A percentile compares a stretch with the other conserved stretches of the same genome.
Conservation (phyloP, 1,284 basidiomycete genomes). For the Marasmius oreades region DNA sequence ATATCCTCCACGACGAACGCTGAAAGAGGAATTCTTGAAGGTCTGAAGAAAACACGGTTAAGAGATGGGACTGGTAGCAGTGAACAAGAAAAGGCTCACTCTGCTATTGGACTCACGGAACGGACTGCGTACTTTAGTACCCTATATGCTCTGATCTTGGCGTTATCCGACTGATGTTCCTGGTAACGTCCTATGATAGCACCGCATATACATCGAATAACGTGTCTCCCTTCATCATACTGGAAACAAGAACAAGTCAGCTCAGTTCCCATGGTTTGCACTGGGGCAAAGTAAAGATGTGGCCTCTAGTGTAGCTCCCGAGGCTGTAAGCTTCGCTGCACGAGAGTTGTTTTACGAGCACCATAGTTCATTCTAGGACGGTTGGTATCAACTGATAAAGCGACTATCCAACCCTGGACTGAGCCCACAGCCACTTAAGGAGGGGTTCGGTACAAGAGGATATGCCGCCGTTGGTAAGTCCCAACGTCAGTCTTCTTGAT, state of each 20-base stretch:
- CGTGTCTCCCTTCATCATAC: conserved; percentile 58
- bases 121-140: conserved; percentile 81
- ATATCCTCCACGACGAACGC: conserved; percentile 86
- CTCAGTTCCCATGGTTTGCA: conserved; percentile 17
- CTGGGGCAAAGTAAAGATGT: conserved; percentile 41
- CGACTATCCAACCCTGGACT: conserved; percentile 33
- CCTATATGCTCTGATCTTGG: conserved; percentile 49
- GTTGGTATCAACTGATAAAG: conserved; percentile 81
- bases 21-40: conserved; percentile 66
- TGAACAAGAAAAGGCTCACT: conserved; percentile 41
- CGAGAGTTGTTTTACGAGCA: conserved; percentile 79
- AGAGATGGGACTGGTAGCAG: conserved; percentile 5
- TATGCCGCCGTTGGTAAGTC: conserved; percentile 59
- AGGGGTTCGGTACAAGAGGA: conserved; percentile 13
- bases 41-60: conserved; percentile 34
- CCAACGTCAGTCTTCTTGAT: conserved; percentile 89
- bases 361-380: conserved; percentile 68
- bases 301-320: conserved; percentile 82
- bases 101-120: conserved; percentile 57
- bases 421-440: conserved; percentile 17
- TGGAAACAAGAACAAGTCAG: conserved; percentile 26
- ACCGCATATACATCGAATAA: conserved; percentile 75
- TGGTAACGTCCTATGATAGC: conserved; percentile 71
- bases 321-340: conserved; percentile 58
- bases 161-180: conserved; percentile 38